Conservation (phyloP, 306 rosid species). For the Benincasa hispida region DNA sequence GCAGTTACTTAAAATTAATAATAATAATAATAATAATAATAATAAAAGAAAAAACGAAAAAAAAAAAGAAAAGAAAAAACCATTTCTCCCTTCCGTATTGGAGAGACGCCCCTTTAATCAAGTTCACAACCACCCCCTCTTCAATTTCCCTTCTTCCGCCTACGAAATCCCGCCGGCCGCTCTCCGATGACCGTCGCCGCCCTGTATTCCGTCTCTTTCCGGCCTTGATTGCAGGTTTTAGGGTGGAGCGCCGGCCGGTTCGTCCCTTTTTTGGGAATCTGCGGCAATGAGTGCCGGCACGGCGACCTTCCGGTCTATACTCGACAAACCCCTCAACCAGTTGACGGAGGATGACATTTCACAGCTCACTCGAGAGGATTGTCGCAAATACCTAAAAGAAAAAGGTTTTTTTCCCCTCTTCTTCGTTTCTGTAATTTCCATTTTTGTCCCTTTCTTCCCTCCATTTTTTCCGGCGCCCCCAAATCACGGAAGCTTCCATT, state of each 20-base stretch:
- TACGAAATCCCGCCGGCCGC: background rate
- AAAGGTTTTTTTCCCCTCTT: constrained; percentile 41
- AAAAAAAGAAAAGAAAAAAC: background rate
- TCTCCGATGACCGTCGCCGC: background rate
- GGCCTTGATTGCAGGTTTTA: background rate
- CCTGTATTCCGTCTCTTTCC: background rate
- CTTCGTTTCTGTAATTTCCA: background rate
- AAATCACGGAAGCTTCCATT: constrained; percentile 1
- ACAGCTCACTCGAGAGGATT: constrained; percentile 97
- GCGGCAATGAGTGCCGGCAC: constrained; percentile 53
- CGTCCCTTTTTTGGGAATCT: background rate
- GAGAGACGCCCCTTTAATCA: constrained; percentile 2
- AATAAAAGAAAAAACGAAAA: background rate
- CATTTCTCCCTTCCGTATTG: background rate
- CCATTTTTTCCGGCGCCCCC: constrained; percentile 47
- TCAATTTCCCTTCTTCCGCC: background rate
- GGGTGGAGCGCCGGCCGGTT: background rate
- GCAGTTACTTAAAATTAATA: constrained; percentile 25
- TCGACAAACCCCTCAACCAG: constrained; percentile 80
- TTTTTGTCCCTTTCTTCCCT: constrained; percentile 19
- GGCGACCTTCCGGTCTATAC: constrained; percentile 63
- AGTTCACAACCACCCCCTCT: constrained; percentile 3
- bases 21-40: background rate
- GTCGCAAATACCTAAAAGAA: constrained; percentile 89
- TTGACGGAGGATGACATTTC: constrained; percentile 98